A percentile compares a stretch with the other conserved stretches of the same genome.
Conservation (phyloP, 208 protist species). For the Hexamita inflata region DNA sequence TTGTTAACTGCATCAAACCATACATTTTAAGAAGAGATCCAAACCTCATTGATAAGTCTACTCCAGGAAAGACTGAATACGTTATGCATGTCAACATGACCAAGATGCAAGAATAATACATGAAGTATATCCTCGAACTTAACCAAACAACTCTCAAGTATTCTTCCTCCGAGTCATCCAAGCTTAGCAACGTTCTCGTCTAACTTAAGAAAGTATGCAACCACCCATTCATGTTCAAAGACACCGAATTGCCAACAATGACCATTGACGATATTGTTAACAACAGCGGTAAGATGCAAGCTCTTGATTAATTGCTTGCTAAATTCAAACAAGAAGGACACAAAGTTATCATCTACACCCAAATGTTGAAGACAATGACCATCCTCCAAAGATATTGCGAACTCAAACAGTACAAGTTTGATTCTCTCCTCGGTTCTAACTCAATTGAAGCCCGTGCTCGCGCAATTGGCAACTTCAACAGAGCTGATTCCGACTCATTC, state of each 20-base stretch:
- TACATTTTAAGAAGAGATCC: conserved; percentile 74
- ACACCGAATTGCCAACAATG: background rate
- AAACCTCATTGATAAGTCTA: conserved; percentile 75
- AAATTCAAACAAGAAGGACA: conserved; percentile 32
- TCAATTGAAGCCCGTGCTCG: conserved; percentile 17
- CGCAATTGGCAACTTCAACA: conserved; percentile 40
- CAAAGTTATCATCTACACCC: conserved; percentile 43
- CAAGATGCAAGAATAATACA: conserved; percentile 50
- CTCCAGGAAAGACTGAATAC: conserved; percentile 59
- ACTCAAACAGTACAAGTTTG: conserved; percentile 26
- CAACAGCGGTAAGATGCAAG: conserved; percentile 40
- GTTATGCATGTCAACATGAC: conserved; percentile 59
- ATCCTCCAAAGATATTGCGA: conserved; percentile 36
- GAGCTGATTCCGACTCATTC: conserved; percentile 25
- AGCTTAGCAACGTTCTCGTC: conserved; percentile 60
- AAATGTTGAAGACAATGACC: conserved; percentile 38
- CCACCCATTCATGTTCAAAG: conserved; percentile 58
- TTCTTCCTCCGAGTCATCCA: conserved; percentile 23
- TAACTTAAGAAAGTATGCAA: conserved; percentile 73
- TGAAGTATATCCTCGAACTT: conserved; percentile 53
- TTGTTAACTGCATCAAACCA: conserved; percentile 47
- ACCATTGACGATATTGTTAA: conserved; percentile 20
- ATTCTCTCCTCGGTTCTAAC: conserved; percentile 34
- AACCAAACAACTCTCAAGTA: conserved; percentile 53
- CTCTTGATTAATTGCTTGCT: conserved; percentile 39